Evolutionary conservation across 2,329 filamentous ascomycete genomes (phyloP).

Genomic region (Bimuria novae-zelandiae): DNA sequence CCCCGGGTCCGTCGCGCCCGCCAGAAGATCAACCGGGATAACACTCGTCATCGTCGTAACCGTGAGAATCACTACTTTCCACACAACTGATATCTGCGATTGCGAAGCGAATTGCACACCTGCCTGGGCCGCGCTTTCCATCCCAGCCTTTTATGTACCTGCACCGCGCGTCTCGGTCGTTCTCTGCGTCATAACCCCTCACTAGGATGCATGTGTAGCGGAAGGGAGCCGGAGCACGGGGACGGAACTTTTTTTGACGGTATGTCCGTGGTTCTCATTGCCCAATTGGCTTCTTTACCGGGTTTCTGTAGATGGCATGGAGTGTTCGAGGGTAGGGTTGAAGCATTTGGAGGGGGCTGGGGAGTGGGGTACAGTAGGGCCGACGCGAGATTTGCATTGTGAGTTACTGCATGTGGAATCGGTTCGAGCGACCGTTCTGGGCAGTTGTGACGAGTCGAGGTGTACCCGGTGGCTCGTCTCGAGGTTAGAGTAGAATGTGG

Average conservation of each 20-base stretch:
- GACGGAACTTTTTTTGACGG: too few relatives aligned
- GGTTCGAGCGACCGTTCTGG: too few relatives aligned
- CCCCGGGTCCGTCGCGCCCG: constrained; percentile 35
- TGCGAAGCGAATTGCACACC: constrained; percentile 17
- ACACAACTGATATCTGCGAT: constrained; percentile 9
- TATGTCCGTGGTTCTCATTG: too few relatives aligned
- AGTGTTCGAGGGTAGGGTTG: too few relatives aligned
- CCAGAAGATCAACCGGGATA: constrained; percentile 38
- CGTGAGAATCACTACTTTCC: constrained; percentile 21
- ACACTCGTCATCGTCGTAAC: constrained; percentile 33
- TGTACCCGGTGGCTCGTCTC: background rate
- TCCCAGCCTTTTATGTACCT: constrained; percentile 1
- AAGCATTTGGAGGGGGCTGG: too few relatives aligned
- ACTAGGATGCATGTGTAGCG: background rate
- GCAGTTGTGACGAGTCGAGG: too few relatives aligned
- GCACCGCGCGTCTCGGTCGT: background rate
- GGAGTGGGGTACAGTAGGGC: too few relatives aligned
- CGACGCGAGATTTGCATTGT: too few relatives aligned
- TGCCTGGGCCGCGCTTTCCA: constrained; percentile 5
- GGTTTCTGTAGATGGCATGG: too few relatives aligned
- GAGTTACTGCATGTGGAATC: too few relatives aligned
- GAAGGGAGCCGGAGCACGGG: too few relatives aligned
- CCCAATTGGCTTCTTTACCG: too few relatives aligned
- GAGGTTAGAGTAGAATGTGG: background rate
- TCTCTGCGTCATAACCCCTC: constrained; percentile 3